Conservation (phyloP, 1,284 basidiomycete genomes). For the Leccinum pachyderme region DNA sequence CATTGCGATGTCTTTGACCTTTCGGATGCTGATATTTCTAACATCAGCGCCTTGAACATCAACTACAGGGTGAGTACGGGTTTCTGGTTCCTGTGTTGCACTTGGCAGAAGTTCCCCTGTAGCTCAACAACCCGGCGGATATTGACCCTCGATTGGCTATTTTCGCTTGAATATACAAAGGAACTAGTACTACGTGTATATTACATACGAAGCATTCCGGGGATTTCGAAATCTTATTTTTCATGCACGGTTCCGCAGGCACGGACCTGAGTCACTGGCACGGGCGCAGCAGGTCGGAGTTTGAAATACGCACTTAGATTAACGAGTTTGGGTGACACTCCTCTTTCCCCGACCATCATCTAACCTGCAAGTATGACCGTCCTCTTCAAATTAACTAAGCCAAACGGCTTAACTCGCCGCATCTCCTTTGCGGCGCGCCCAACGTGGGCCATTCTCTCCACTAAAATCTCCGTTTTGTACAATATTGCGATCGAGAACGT, state of each 20-base stretch:
- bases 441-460: constrained; percentile 54
- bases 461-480: constrained; percentile 55
- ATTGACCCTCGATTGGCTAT: constrained; percentile 64
- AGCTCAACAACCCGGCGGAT: constrained; percentile 71
- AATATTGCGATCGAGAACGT: constrained; percentile 53
- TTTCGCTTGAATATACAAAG: constrained; percentile 52
- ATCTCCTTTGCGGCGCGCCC: constrained; percentile 50
- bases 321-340: background rate
- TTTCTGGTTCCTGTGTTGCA: background rate
- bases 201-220: background rate
- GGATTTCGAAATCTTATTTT: background rate
- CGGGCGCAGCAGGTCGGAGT: constrained; percentile 41
- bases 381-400: constrained; percentile 56
- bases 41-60: constrained; percentile 61
- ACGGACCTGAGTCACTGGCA: background rate
- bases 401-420: constrained; percentile 54
- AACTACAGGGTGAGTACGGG: constrained; percentile 52
- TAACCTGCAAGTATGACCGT: constrained; percentile 38
- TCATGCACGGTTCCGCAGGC: constrained; percentile 2
- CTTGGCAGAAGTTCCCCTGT: constrained; percentile 3
- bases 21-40: constrained; percentile 55
- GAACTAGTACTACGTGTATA: constrained; percentile 2
- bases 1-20: constrained; percentile 58
- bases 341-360: constrained; percentile 12
- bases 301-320: constrained; percentile 34